A percentile compares a stretch with the other conserved stretches of the same genome.
Conservation (phyloP, 371 early-diverging fungal genomes). For the Actinomortierella ambigua region DNA sequence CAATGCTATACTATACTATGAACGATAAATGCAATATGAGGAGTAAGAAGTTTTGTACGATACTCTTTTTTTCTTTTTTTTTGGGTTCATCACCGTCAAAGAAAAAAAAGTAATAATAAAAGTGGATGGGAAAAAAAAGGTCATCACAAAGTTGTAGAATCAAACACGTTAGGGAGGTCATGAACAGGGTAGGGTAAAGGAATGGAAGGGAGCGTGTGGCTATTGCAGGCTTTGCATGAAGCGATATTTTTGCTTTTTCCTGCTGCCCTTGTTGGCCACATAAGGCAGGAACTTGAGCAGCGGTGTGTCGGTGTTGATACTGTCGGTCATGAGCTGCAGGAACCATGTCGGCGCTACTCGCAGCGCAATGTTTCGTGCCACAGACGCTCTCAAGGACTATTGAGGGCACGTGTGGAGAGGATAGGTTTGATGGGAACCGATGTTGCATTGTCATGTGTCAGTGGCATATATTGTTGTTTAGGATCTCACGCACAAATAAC, state of each 20-base stretch:
- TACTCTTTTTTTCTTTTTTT: too few species aligned
- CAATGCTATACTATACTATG: too few species aligned
- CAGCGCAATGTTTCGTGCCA: conserved; percentile 39
- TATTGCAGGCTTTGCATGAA: not conserved
- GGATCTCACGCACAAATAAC: not conserved
- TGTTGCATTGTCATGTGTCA: not conserved
- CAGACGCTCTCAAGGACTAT: conserved; percentile 35
- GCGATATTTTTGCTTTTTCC: not conserved
- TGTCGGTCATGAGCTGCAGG: conserved; percentile 38
- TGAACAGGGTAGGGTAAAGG: not conserved
- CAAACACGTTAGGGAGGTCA: not conserved
- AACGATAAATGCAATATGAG: too few species aligned
- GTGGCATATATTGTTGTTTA: not conserved
- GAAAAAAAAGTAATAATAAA: not conserved
- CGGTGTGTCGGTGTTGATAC: conserved; percentile 15
- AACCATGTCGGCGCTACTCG: conserved; percentile 36
- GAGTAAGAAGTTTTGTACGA: too few species aligned
- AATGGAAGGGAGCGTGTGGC: conserved; percentile 7
- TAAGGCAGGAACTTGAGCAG: conserved; percentile 18
- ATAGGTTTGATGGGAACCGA: not conserved
- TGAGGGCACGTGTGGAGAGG: not conserved
- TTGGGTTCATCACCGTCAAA: not conserved
- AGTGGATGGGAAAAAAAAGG: not conserved
- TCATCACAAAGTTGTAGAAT: not conserved
- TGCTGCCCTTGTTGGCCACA: not conserved